Base-by-base conservation (phyloP, 2,329 filamentous ascomycete species). In the Cordyceps farinosa region DNA sequence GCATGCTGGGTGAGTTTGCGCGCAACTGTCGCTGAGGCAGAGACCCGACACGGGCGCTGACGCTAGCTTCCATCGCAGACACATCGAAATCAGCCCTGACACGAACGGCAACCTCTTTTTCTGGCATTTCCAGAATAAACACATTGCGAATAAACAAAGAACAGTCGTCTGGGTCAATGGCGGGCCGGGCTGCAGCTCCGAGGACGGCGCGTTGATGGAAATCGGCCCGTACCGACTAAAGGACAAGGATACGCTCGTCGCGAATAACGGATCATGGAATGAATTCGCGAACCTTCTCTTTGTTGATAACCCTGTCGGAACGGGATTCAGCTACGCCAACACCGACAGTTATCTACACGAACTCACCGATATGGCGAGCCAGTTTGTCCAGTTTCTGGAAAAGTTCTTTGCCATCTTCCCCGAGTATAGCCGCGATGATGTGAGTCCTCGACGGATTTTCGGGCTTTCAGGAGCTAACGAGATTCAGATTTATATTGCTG, bases 111-210 rank as follows among this genome's bases (percentile, higher is more conserved):
- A 98, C 76, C 79, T 99, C 22, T 99, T 98, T 82, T 99, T 99
- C 82, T 99, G 95, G 95, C 91, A 97, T 72, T 97, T 91, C 74
- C 87, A 97, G 74, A 98, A 98, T 74, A 86, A 91, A 69, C 95
- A 99, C 75, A 97, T 99, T 69, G 94, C 92, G 63, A 91, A 98
- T 74, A 87, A 85, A 70, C 91, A 95, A 75, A 87, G 95, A 64
- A 97, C 93, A 3, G 90, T 99, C 11, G 88, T 99, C 71, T 99
- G 96, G 95, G 79, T 99, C 64, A 99, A 99, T 73, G 96, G 95
- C 61, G 96, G 95, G 0, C 95, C 95, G 1, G 95, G 96, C 34
- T 99, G 95, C 77, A 97, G 92, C 76, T 98, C 94, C 34, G 93
- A 97, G 83, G 96, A 99, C 75, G 95, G 94, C 68, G 92, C 92